phyloP scores from a whole-genome alignment of 768 basidiomycete genomes.

The Auricularia cornea region DNA sequence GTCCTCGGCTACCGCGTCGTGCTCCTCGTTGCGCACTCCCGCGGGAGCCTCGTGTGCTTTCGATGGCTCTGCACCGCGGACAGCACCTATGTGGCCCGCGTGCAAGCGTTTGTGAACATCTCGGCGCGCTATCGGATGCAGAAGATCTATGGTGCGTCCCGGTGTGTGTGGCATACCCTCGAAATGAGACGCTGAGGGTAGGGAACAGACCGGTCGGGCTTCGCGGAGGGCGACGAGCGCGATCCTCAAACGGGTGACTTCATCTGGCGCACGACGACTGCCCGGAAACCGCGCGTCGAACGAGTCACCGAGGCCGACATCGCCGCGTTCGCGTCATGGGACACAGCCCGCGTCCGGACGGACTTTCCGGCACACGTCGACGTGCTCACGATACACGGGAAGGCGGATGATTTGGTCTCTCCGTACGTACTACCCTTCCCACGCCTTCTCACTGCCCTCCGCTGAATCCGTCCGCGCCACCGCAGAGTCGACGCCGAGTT shows the following conservation, averaged over 20 bases:
- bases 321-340: constrained; percentile 52
- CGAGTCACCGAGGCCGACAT: constrained; percentile 53
- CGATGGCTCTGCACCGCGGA: constrained; percentile 64
- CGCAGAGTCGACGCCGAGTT: constrained; percentile 6
- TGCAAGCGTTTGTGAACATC: constrained; percentile 60
- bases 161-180: background rate
- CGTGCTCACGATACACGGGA: constrained; percentile 74
- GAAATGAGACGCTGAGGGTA: background rate
- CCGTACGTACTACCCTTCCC: constrained; percentile 40
- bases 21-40: constrained; percentile 69
- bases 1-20: constrained; percentile 61
- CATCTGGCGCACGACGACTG: constrained; percentile 57
- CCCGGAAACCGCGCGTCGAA: constrained; percentile 46
- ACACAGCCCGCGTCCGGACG: constrained; percentile 60
- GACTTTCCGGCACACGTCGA: constrained; percentile 53
- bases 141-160: constrained; percentile 5
- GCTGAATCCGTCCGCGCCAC: constrained; percentile 20
- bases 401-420: constrained; percentile 58
- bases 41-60: constrained; percentile 60
- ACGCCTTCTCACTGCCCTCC: constrained; percentile 63
- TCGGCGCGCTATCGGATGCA: constrained; percentile 75
- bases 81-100: constrained; percentile 46
- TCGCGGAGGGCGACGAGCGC: background rate
- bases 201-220: background rate
- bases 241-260: constrained; percentile 40